Conservation (phyloP, 306 rosid species). For the Lagenaria siceraria region DNA sequence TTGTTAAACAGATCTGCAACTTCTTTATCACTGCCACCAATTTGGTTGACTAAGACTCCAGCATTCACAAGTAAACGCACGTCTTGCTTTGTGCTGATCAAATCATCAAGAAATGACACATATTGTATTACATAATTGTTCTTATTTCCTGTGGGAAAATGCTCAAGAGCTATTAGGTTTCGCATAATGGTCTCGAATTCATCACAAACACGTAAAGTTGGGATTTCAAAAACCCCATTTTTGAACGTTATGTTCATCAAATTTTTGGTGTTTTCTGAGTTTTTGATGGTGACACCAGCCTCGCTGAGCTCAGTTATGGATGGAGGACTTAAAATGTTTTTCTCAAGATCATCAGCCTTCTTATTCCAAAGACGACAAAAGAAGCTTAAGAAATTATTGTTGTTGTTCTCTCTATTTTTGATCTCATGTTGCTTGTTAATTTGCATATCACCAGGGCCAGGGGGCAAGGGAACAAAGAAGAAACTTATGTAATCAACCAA, state of each 20-base stretch:
- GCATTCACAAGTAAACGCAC: neutral
- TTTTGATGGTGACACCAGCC: neutral
- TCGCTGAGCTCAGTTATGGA: neutral
- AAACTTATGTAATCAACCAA: neutral
- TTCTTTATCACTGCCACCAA: neutral
- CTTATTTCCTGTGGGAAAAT: neutral
- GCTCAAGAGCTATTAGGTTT: constrained; percentile 26
- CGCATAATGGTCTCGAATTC: neutral
- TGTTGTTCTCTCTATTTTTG: no score
- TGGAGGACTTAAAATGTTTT: neutral
- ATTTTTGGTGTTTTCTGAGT: no score
- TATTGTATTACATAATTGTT: neutral
- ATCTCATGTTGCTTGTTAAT: no score
- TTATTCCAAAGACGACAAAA: no score
- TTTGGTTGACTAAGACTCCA: neutral
- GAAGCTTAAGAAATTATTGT: no score
- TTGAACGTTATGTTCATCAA: neutral
- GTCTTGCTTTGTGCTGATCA: neutral
- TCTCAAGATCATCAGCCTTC: no score
- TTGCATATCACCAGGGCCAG: no score
- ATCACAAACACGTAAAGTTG: neutral
- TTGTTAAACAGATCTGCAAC: neutral
- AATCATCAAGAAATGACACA: neutral
- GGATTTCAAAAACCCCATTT: constrained; percentile 2
- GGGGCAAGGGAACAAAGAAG: neutral